These are phyloP conservation scores for Schizothecium vesticola DNA, from an alignment of 495 filamentous ascomycete genomes.

Conservation along the genomic window DNA sequence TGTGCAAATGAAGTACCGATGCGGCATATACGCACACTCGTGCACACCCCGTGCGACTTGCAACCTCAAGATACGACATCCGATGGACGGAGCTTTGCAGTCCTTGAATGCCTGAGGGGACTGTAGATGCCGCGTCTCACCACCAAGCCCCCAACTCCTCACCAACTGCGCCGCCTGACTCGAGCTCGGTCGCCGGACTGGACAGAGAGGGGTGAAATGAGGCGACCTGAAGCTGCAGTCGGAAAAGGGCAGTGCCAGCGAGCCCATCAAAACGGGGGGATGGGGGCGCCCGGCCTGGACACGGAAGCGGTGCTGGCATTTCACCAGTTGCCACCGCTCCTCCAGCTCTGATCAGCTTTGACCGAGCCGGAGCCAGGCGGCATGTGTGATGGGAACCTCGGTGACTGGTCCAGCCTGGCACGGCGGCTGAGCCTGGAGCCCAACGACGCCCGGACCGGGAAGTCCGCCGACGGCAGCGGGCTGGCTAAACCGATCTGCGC, in stretches of 20 bases:
- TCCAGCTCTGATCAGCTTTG: conserved; percentile 1
- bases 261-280: not conserved
- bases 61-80: conserved; percentile 15
- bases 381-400: not conserved
- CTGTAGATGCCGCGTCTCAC: conserved; percentile 12
- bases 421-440: not conserved
- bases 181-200: conserved; percentile 6
- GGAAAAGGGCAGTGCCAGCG: conserved; percentile 8
- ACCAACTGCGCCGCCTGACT: conserved; percentile 27
- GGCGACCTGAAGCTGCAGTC: conserved; percentile 8
- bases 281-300: too few species aligned
- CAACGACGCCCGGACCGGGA: conserved; percentile 4
- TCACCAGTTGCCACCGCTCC: conserved; percentile 11
- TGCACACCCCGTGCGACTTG: conserved; percentile 16
- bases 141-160: conserved; percentile 12
- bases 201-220: conserved; percentile 3
- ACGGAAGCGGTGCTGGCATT: not conserved
- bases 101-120: not conserved
- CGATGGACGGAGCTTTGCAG: conserved; percentile 22
- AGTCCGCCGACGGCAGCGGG: conserved; percentile 11
- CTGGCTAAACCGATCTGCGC: conserved; percentile 22
- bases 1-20: conserved; percentile 27
- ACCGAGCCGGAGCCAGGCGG: not conserved
- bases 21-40: conserved; percentile 29
- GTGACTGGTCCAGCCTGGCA: not conserved